phyloP scores from a whole-genome alignment of 2,329 filamentous ascomycete genomes.

The Sclerotinia minor region DNA sequence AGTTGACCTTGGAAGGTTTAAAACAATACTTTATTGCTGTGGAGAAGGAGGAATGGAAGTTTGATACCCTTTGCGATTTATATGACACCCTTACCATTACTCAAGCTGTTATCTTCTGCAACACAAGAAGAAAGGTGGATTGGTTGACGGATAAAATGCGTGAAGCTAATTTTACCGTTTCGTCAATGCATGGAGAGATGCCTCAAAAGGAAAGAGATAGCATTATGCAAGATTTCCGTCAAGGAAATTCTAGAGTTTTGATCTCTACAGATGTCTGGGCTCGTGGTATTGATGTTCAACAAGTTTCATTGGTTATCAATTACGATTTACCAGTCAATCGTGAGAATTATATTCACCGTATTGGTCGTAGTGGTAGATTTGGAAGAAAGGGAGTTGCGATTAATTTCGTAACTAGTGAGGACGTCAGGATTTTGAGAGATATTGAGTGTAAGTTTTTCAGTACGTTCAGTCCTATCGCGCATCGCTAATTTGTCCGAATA shows the following conservation, averaged over 20 bases:
- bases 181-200: conserved; percentile 99
- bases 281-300: conserved; percentile 97
- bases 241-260: conserved; percentile 91
- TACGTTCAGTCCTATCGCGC: background rate
- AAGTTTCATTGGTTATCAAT: conserved; percentile 98
- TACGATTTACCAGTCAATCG: conserved; percentile 97
- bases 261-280: conserved; percentile 99
- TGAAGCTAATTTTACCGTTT: conserved; percentile 97
- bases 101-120: conserved; percentile 99
- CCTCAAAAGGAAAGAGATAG: conserved; percentile 96
- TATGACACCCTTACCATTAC: conserved; percentile 99
- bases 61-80: conserved; percentile 96
- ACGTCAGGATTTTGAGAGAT: conserved; percentile 94
- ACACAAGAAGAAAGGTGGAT: conserved; percentile 97
- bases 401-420: conserved; percentile 98
- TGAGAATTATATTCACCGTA: conserved; percentile 99
- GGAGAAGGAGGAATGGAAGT: conserved; percentile 99
- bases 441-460: conserved; percentile 74
- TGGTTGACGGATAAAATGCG: conserved; percentile 99
- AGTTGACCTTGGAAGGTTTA: conserved; percentile 92
- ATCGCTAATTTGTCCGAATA: conserved; percentile 35
- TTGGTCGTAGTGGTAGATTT: conserved; percentile 92
- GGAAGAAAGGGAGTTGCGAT: conserved; percentile 98
- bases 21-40: conserved; percentile 99
- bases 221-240: conserved; percentile 99